Conservation (phyloP, 257 asterid species). For the Lantana camara region DNA sequence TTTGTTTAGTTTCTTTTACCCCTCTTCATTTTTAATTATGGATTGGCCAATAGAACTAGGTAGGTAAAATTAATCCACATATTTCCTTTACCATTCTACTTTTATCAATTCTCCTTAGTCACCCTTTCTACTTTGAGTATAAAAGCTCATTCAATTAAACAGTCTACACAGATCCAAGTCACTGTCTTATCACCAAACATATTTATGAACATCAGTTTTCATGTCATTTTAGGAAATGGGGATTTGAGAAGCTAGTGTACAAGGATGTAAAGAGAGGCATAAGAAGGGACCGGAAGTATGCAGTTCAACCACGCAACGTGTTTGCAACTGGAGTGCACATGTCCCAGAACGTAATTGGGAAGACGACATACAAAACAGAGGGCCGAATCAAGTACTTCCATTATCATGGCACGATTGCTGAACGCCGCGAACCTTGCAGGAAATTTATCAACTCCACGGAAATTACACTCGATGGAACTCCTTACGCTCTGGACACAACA, state of each 20-base stretch:
- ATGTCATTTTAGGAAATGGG: constrained; percentile 65
- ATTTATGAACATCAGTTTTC: no score
- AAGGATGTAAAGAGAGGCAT: constrained; percentile 62
- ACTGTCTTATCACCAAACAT: neutral
- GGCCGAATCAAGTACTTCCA: constrained; percentile 72
- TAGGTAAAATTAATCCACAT: no score
- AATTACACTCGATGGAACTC: constrained; percentile 45
- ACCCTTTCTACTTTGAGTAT: neutral
- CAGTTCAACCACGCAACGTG: constrained; percentile 75
- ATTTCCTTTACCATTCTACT: no score
- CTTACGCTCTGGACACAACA: constrained; percentile 53
- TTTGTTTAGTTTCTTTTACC: no score
- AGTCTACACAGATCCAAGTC: neutral
- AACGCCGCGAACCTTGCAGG: constrained; percentile 68
- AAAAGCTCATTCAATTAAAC: neutral
- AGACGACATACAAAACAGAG: constrained; percentile 65
- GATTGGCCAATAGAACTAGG: no score
- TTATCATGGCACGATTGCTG: constrained; percentile 76
- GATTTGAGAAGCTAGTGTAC: constrained; percentile 83
- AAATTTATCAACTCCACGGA: constrained; percentile 46
- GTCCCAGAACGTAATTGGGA: constrained; percentile 71
- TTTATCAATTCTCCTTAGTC: neutral
- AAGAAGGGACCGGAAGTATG: constrained; percentile 73
- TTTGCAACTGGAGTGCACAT: constrained; percentile 81
- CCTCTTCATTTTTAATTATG: no score